Conservation (phyloP, 306 rosid genomes). For the Quercus aquifolioides region DNA sequence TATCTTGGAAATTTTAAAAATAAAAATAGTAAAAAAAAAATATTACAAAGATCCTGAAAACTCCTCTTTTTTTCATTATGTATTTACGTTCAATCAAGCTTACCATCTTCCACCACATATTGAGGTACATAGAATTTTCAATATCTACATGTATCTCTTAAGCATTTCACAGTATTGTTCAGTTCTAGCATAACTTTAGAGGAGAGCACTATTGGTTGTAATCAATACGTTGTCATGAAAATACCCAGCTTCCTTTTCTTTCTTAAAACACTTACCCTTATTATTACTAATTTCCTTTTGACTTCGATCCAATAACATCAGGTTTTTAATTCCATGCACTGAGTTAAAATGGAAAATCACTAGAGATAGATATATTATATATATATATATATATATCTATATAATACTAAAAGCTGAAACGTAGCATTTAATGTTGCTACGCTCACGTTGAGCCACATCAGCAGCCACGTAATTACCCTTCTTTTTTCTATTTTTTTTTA, state of each 20-base stretch:
- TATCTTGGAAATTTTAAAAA: neutral
- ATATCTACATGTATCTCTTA: neutral
- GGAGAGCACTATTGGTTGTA: neutral
- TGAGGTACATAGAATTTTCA: neutral
- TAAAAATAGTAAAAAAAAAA: neutral
- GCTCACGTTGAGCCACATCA: too few species aligned
- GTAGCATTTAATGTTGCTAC: too few species aligned
- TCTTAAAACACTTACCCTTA: neutral
- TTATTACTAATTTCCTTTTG: neutral
- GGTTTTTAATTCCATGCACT: neutral
- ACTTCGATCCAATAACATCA: neutral
- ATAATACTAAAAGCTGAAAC: too few species aligned
- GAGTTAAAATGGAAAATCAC: neutral
- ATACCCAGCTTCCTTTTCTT: neutral
- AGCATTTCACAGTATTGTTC: neutral
- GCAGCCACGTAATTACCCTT: too few species aligned
- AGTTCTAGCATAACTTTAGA: neutral
- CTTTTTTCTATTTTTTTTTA: too few species aligned
- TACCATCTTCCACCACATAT: neutral
- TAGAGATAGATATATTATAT: too few species aligned
- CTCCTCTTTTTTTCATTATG: neutral
- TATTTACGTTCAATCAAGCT: neutral
- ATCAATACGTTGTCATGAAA: neutral
- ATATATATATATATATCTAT: too few species aligned
- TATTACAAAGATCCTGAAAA: neutral